A percentile compares a stretch with the other conserved stretches of the same genome.
Conservation (phyloP, 1,284 basidiomycete species). For the Sporisorium exsertum region DNA sequence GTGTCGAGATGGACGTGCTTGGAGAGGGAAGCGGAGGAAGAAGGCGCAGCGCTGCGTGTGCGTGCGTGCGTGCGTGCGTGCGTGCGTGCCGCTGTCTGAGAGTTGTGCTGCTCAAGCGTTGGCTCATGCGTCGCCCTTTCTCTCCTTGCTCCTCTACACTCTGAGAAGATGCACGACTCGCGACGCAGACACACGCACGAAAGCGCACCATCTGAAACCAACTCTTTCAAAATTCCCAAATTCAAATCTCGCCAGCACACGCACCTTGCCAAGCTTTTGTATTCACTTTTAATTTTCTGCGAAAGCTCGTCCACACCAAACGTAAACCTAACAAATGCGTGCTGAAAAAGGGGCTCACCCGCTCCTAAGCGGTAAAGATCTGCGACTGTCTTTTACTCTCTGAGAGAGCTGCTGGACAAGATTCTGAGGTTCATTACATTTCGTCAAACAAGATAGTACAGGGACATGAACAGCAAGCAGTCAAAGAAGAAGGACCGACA, state of each 20-base stretch:
- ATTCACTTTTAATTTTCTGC: background rate
- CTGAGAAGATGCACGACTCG: background rate
- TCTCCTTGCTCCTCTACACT: background rate
- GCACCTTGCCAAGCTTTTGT: background rate
- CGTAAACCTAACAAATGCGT: background rate
- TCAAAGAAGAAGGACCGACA: background rate
- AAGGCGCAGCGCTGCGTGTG: background rate
- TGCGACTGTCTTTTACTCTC: background rate
- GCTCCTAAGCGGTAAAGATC: background rate
- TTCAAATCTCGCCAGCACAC: constrained; percentile 1
- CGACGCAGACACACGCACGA: constrained; percentile 11
- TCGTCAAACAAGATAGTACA: constrained; percentile 6
- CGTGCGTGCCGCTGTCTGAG: no score
- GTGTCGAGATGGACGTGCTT: background rate
- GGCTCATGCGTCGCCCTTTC: constrained; percentile 27
- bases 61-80: background rate
- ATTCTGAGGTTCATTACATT: constrained; percentile 1
- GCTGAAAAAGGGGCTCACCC: background rate
- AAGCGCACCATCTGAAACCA: background rate
- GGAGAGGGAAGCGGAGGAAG: background rate
- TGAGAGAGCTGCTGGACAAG: background rate
- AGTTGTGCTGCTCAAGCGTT: background rate
- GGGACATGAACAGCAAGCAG: background rate
- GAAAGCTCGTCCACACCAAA: no score
- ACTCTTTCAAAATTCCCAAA: background rate